Evolutionary conservation across 192 early-diverging fungal genomes (phyloP), one percentile per base, ranked within the genome.

Genomic region (Podila minutissima): DNA sequence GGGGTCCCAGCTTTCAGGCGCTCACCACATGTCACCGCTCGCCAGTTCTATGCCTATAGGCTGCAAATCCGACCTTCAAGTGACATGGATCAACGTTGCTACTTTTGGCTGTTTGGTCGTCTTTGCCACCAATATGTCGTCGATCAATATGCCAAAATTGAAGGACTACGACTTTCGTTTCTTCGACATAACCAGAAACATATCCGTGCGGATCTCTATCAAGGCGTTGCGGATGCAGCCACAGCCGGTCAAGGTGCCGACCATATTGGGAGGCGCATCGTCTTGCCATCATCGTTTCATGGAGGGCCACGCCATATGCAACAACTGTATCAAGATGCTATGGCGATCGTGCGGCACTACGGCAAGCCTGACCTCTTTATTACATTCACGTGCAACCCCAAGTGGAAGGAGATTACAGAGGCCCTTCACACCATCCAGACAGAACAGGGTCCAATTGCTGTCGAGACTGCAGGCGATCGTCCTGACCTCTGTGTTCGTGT

Each of bases 341-440:
- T 79, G 62, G 32, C 67, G 26, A 84, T 78, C 53, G 68, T 74
- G 11, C 28, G 68, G 8, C 31, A 37, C 13, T 58, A 62, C 62
- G 76, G 82, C 1, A 86, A 83, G 57, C 84, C 81, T 0, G 71
- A 84, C 62, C 48, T 84, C 9, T 86, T 86, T 53, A 68, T 82
- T 22, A 86, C 78, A 19, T 74, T 86, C 35, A 86, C 74, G 8
- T 68, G 66, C 28, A 68, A 75, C 26, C 73, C 66, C 31, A 15
- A 68, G 58, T 68, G n/a, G n/a, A n/a, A n/a, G n/a, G n/a, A n/a
- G n/a, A n/a, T n/a, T n/a, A n/a, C n/a, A n/a, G n/a, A n/a, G n/a
- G n/a, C n/a, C n/a, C n/a, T n/a, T n/a, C n/a, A n/a, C n/a, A n/a
- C n/a, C n/a, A n/a, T n/a, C n/a, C n/a, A n/a, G n/a, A n/a, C n/a